phyloP scores from a whole-genome alignment of 2,329 filamentous ascomycete genomes.

The Pseudogymnoascus sp. region DNA sequence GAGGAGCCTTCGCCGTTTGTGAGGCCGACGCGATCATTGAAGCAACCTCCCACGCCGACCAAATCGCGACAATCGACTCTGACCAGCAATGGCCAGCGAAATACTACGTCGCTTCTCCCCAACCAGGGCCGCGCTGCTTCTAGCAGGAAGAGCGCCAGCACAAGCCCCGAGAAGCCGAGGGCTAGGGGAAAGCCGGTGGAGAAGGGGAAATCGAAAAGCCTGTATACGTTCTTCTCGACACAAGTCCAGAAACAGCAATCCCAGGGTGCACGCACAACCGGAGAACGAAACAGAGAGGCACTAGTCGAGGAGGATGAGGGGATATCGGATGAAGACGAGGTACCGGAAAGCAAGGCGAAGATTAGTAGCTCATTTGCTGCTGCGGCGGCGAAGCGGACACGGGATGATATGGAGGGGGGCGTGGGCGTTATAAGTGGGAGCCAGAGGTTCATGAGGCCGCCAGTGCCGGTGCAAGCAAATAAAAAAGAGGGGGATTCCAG shows the following conservation, averaged over 20 bases:
- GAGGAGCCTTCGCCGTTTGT: conserved; percentile 5
- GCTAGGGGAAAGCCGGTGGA: conserved; percentile 38
- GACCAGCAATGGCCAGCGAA: not conserved
- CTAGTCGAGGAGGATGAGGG: conserved; percentile 20
- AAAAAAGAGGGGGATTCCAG: conserved; percentile 48
- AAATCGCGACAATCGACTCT: conserved; percentile 8
- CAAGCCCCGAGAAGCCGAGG: conserved; percentile 40
- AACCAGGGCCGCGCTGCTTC: conserved; percentile 23
- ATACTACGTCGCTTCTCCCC: not conserved
- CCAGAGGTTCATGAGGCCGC: conserved; percentile 46
- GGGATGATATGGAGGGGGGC: conserved; percentile 28
- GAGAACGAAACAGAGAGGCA: conserved; percentile 38
- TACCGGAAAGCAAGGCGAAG: conserved; percentile 43
- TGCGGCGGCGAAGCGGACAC: conserved; percentile 48
- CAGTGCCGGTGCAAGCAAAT: conserved; percentile 25
- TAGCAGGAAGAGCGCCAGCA: conserved; percentile 30
- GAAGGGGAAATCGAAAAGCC: conserved; percentile 47
- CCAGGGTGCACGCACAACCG: conserved; percentile 39
- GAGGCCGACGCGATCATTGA: conserved; percentile 21
- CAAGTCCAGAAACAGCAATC: conserved; percentile 44
- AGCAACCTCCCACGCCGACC: conserved; percentile 18
- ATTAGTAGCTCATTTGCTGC: conserved; percentile 49
- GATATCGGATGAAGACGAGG: conserved; percentile 55
- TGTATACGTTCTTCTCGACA: conserved; percentile 54
- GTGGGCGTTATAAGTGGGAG: conserved; percentile 31